Evolutionary conservation across 176 grass and related monocot genomes (phyloP).

Genomic region (Calamus simplicifolius): DNA sequence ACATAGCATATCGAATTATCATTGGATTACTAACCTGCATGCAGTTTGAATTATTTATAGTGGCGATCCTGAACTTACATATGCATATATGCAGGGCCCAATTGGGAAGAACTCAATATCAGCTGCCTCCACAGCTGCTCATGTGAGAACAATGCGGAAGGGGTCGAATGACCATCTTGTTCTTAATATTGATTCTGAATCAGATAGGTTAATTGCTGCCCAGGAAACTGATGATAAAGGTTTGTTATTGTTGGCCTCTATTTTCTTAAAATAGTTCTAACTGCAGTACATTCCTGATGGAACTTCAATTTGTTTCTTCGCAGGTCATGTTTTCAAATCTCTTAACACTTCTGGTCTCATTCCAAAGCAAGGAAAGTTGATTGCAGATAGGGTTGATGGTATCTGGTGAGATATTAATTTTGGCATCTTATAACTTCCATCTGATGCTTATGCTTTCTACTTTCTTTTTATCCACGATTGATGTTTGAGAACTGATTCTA

Average conservation of each 20-base stretch:
- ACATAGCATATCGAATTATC: too few relatives aligned
- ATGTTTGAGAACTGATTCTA: too few relatives aligned
- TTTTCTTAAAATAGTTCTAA: too few relatives aligned
- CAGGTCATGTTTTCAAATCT: conserved; percentile 90
- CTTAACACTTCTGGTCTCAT: conserved; percentile 77
- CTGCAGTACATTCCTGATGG: conserved; percentile 1
- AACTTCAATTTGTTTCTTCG: conserved; percentile 22
- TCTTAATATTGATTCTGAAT: conserved; percentile 70
- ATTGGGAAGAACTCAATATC: conserved; percentile 49
- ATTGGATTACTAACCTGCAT: background rate
- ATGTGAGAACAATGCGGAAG: conserved; percentile 76
- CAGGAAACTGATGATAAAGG: conserved; percentile 84
- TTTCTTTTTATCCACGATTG: too few relatives aligned
- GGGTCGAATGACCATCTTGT: conserved; percentile 86
- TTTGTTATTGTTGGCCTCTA: conserved; percentile 10
- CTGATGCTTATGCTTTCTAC: too few relatives aligned
- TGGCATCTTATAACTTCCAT: too few relatives aligned
- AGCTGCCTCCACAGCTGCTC: conserved; percentile 58
- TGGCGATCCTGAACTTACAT: background rate
- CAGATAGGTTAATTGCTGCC: conserved; percentile 54
- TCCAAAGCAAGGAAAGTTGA: conserved; percentile 81
- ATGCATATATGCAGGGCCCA: conserved; percentile 39
- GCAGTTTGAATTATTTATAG: background rate
- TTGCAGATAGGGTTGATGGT: conserved; percentile 83
- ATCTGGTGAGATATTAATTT: conserved; percentile 53